These are phyloP conservation scores for Ophiostoma ulmi DNA, from an alignment of 2,329 filamentous ascomycete genomes.

Conservation along the genomic window DNA sequence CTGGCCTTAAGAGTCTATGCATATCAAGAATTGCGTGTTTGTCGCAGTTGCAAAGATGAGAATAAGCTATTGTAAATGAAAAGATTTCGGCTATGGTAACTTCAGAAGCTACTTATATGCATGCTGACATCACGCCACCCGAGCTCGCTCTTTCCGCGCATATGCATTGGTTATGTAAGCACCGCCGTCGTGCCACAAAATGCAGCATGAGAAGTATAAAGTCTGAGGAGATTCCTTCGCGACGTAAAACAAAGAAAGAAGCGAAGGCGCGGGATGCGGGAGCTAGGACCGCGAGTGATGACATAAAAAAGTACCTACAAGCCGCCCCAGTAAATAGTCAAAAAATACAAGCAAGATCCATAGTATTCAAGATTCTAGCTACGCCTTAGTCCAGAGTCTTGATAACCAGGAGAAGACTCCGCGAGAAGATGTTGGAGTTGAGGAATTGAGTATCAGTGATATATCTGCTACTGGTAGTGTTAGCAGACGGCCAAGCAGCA, in stretches of 20 bases:
- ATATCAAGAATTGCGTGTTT: not conserved
- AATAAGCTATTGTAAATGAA: not conserved
- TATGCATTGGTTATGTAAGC: not conserved
- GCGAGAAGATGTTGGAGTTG: not conserved
- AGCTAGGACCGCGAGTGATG: not conserved
- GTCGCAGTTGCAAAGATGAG: not conserved
- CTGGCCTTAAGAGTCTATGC: not conserved
- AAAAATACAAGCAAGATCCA: not conserved
- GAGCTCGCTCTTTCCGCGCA: not conserved
- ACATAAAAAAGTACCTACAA: not conserved
- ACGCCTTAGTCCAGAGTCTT: not conserved
- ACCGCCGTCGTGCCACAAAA: not conserved
- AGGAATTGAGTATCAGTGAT: not conserved
- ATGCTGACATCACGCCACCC: constrained; percentile 7
- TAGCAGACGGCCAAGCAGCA: not conserved
- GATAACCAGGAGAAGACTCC: not conserved
- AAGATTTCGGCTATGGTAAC: not conserved
- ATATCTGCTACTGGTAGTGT: not conserved
- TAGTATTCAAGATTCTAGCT: not conserved
- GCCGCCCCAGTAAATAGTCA: not conserved
- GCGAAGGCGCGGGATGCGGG: too few relatives aligned
- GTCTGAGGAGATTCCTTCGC: not conserved
- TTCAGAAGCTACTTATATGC: not conserved
- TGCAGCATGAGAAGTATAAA: not conserved
- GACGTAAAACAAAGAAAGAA: not conserved